Base-by-base conservation (phyloP, 768 basidiomycete species). In the Tulasnella sp. region DNA sequence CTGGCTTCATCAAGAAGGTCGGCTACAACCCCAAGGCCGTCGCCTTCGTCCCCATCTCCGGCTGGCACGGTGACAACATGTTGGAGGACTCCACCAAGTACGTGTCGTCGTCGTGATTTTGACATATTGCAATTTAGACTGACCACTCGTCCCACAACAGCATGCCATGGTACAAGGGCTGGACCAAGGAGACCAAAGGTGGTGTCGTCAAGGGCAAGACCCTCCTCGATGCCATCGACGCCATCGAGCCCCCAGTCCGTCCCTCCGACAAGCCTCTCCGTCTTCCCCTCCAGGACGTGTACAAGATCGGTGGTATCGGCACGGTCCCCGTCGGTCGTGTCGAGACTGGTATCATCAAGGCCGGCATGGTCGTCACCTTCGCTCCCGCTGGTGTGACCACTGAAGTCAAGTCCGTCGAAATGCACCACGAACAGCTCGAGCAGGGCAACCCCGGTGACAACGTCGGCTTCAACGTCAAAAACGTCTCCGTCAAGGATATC, bases 31-130 rank as follows among this genome's bases (percentile, higher is more conserved):
- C 96, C 82, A 98, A 97, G 88, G 81, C 89, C 72, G 95, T 99
- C 76, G 88, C 96, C 75, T 99, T 98, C 85, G 96, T 98, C 75
- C 97, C 97, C 80, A 99, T 99, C 83, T 99, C 97, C 75, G 97
- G 97, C 78, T 99, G 97, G 97, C 95, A 98, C 87, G 97, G 97
- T 80, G 97, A 99, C 89, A 99, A 99, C 91, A 99, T 99, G 96
- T 86, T 99, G 86, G 96, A 98, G 88, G 94, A 95, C 84, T 97
- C 97, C 77, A 1, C 81, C 84, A 99, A 98, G 93, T 94, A 80
- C 66, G 90, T 81, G 17, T 42, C 72, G 5, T 41, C 29, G 62
- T 70, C 19, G 19, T 59, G 44, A 62, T 32, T 14, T 32, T n/a
- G n/a, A n/a, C 42, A 19, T 32, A 7, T 71, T 17, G 26, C 17